These are phyloP conservation scores for Haplosporangium gracile DNA, from an alignment of 192 early-diverging fungal genomes.

Conservation along the genomic window DNA sequence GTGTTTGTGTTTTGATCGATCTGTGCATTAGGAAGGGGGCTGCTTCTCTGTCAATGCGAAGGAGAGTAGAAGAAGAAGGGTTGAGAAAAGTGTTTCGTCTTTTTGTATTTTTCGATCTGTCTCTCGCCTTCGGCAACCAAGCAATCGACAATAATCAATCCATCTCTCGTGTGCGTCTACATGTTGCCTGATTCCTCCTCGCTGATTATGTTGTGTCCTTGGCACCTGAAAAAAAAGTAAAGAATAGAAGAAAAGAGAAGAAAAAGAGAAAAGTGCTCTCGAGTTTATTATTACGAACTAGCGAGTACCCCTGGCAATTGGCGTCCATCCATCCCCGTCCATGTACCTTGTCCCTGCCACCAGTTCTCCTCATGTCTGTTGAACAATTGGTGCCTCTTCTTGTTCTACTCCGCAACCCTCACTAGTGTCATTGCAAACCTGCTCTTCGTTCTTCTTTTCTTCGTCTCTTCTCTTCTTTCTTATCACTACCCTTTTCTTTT, in stretches of 20 bases:
- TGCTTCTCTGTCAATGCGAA: background rate
- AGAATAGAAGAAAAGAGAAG: background rate
- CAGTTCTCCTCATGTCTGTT: background rate
- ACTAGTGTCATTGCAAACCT: background rate
- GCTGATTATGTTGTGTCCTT: background rate
- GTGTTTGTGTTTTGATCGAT: background rate
- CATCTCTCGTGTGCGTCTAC: background rate
- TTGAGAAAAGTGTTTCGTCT: slow-evolving; percentile 11
- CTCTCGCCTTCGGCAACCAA: too few relatives aligned
- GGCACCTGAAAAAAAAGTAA: background rate
- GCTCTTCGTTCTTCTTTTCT: background rate
- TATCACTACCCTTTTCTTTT: background rate
- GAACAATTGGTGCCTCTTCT: background rate
- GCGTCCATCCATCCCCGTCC: background rate
- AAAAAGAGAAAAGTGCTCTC: background rate
- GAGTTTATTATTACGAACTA: background rate
- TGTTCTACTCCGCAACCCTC: background rate
- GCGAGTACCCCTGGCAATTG: background rate
- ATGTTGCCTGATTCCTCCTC: background rate
- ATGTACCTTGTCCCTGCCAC: background rate
- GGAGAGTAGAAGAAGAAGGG: background rate
- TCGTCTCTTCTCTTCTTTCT: background rate
- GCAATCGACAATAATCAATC: background rate
- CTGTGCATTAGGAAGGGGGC: background rate
- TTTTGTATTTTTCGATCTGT: background rate